Conservation (phyloP, 768 basidiomycete genomes). For the Boletus sp. region DNA sequence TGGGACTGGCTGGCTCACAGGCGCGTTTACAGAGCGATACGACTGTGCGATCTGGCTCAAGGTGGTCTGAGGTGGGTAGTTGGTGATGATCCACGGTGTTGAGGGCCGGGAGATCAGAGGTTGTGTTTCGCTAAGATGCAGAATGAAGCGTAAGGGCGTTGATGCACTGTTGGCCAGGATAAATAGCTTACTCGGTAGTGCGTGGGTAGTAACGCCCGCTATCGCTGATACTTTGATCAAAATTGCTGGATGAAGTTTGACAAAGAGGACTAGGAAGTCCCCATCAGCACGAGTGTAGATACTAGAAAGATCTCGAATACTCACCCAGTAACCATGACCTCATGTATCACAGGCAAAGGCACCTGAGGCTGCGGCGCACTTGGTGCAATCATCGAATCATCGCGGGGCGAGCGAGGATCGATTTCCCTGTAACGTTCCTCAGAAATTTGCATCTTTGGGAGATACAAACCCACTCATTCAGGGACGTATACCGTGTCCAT, state of each 20-base stretch:
- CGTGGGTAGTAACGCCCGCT: conserved; percentile 9
- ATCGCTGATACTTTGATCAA: conserved; percentile 17
- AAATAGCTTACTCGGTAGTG: conserved; percentile 24
- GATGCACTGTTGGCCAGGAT: no score
- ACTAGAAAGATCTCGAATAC: conserved; percentile 2
- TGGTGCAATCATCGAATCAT: no score
- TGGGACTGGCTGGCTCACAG: conserved; percentile 27
- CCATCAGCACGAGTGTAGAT: neutral
- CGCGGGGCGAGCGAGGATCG: no score
- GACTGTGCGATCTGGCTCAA: conserved; percentile 22
- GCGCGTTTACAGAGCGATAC: conserved; percentile 19
- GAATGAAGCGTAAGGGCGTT: neutral
- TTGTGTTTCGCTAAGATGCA: conserved; percentile 46
- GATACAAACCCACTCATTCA: conserved; percentile 33
- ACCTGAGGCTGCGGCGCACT: no score
- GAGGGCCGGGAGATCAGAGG: conserved; percentile 46
- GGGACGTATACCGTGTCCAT: conserved; percentile 29
- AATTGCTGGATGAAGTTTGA: no score
- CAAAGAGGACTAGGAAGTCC: conserved; percentile 10
- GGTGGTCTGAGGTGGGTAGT: no score
- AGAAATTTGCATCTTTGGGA: no score
- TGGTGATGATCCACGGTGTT: conserved; percentile 29
- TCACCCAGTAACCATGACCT: conserved; percentile 28
- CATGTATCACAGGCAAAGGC: conserved; percentile 33
- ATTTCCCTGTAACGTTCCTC: no score